Percentiles rank a stretch among this genome's conserved stretches.
Evolutionary conservation across 169 alveolate genomes (phyloP).

Genomic region (Cyclospora cayetanensis): DNA sequence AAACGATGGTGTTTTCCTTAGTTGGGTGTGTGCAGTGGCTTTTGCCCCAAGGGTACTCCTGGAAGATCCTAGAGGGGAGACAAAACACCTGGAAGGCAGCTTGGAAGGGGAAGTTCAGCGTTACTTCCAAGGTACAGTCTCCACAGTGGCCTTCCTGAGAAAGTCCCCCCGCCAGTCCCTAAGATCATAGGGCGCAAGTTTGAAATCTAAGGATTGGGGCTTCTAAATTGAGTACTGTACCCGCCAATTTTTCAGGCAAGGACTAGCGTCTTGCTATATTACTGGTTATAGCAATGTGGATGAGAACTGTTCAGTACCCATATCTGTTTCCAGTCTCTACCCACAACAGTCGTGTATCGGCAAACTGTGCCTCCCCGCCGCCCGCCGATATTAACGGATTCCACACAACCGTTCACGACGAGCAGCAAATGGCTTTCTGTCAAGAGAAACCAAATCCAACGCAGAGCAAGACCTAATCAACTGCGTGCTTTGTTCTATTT

Average conservation of each 20-base stretch:
- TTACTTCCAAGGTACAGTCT: neutral
- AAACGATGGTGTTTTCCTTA: too few species aligned
- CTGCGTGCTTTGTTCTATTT: too few species aligned
- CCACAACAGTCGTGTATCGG: conserved; percentile 5
- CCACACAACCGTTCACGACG: neutral
- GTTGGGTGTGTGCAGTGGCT: too few species aligned
- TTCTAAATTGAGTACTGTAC: too few species aligned
- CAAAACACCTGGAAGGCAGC: conserved; percentile 50
- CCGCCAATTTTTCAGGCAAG: too few species aligned
- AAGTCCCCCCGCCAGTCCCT: conserved; percentile 7
- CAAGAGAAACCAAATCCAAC: too few species aligned
- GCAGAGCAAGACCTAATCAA: too few species aligned
- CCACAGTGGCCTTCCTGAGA: neutral
- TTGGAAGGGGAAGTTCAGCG: conserved; percentile 43
- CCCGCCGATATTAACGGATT: neutral
- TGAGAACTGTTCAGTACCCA: neutral
- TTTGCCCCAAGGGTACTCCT: too few species aligned
- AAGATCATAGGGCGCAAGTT: too few species aligned
- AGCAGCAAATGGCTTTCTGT: conserved; percentile 29
- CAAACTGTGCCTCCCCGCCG: neutral
- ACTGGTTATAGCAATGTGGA: neutral
- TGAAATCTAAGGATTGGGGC: too few species aligned
- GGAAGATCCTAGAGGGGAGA: too few species aligned
- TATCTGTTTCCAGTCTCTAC: conserved; percentile 8
- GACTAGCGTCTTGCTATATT: neutral